Conservation (phyloP, 306 rosid species). For the Ormosia emarginata region DNA sequence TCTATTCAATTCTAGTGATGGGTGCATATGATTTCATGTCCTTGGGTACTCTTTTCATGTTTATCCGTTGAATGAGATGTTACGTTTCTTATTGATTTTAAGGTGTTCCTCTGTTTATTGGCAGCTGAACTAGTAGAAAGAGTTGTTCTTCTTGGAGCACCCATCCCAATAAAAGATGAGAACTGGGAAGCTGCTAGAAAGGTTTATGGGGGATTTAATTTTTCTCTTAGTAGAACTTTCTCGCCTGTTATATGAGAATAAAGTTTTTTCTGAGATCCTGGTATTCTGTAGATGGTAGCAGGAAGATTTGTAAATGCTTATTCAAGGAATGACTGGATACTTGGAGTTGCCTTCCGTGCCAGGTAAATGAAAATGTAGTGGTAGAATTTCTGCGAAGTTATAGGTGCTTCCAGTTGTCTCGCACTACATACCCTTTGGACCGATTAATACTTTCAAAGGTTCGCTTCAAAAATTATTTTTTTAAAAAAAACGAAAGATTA, state of each 20-base stretch:
- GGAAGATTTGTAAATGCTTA: conserved; percentile 75
- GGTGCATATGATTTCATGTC: not conserved
- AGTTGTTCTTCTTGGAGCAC: conserved; percentile 65
- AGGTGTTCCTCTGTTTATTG: not conserved
- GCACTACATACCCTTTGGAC: not conserved
- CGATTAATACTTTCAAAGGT: not conserved
- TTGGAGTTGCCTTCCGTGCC: conserved; percentile 55
- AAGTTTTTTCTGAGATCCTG: not conserved
- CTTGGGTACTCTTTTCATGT: not conserved
- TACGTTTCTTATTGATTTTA: not conserved
- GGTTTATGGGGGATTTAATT: conserved; percentile 24
- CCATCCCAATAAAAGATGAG: conserved; percentile 54
- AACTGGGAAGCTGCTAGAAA: conserved; percentile 54
- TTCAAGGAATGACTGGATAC: conserved; percentile 57
- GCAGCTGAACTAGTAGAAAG: conserved; percentile 55
- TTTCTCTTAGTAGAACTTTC: not conserved
- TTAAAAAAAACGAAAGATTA: not conserved
- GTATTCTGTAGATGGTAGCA: conserved; percentile 53
- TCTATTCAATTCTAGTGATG: not conserved
- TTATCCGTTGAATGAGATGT: not conserved
- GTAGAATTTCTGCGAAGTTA: not conserved
- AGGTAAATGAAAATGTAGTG: conserved; percentile 23
- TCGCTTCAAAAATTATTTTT: not conserved
- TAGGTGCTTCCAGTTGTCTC: not conserved
- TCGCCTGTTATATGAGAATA: not conserved